A percentile compares a stretch with the other conserved stretches of the same genome.
Conservation (phyloP, 2,329 filamentous ascomycete species). For the Penicillium brasilianum region DNA sequence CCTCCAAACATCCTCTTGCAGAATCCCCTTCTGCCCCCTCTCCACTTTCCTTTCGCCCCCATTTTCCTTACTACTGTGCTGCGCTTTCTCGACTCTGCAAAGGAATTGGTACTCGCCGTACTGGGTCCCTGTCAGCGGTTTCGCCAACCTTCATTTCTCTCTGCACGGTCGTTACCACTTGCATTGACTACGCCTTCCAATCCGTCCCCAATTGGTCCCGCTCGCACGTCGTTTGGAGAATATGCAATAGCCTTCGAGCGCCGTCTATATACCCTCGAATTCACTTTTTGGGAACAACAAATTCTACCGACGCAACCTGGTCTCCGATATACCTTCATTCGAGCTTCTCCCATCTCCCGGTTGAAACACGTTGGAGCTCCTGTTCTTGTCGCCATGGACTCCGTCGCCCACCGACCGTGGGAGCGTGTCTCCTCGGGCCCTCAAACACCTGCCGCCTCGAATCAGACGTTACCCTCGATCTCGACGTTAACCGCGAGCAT, state of each 20-base stretch:
- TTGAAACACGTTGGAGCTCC: not conserved
- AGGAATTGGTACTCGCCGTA: not conserved
- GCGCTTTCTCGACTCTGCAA: slow-evolving; percentile 2
- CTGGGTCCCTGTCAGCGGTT: slow-evolving; percentile 8
- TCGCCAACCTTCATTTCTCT: not conserved
- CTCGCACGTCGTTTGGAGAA: slow-evolving; percentile 20
- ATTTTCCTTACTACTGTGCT: not conserved
- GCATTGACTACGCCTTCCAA: slow-evolving; percentile 4
- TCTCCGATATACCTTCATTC: not conserved
- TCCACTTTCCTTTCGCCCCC: slow-evolving; percentile 7
- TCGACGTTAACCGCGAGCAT: slow-evolving; percentile 54
- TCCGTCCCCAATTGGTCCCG: slow-evolving; percentile 13
- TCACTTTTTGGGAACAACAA: slow-evolving; percentile 7
- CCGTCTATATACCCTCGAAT: slow-evolving; percentile 3
- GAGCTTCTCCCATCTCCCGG: not conserved
- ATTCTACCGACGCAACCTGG: not conserved
- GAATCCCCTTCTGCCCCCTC: slow-evolving; percentile 7
- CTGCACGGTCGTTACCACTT: slow-evolving; percentile 10
- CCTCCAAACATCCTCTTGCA: not conserved
- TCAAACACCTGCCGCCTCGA: slow-evolving; percentile 41
- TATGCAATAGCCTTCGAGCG: slow-evolving; percentile 32
- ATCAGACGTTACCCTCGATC: slow-evolving; percentile 54
- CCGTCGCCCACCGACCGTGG: slow-evolving; percentile 52
- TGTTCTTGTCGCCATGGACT: slow-evolving; percentile 42
- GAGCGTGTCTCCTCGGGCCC: slow-evolving; percentile 45